phyloP scores from a whole-genome alignment of 169 alveolate genomes.

The Eimeria mitis region DNA sequence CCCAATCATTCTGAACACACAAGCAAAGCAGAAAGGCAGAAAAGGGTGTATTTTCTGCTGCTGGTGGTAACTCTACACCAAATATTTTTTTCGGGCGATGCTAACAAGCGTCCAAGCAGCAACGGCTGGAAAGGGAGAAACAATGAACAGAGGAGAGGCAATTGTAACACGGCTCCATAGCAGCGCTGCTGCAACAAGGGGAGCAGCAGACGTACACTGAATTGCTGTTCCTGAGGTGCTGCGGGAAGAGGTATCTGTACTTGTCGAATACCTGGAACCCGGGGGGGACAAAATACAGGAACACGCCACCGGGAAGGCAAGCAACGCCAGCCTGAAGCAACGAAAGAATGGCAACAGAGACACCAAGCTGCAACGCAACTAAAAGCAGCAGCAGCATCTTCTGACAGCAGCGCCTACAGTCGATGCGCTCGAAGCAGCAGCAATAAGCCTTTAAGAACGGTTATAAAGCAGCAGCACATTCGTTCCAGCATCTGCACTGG shows the following conservation, averaged over 20 bases:
- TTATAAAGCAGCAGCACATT: neutral
- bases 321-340: constrained; percentile 63
- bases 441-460: neutral
- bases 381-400: neutral
- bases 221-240: constrained; percentile 57
- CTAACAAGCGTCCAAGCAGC: neutral
- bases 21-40: neutral
- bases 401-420: neutral
- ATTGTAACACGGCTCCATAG: neutral
- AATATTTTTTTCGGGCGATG: neutral
- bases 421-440: neutral
- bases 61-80: neutral
- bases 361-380: neutral
- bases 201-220: constrained; percentile 18
- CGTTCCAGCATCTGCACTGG: neutral
- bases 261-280: constrained; percentile 70
- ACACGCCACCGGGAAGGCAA: constrained; percentile 45
- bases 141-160: neutral
- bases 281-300: constrained; percentile 43
- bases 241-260: constrained; percentile 61
- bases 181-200: neutral
- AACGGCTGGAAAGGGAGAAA: neutral
- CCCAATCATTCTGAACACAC: constrained; percentile 32
- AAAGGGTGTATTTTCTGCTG: neutral
- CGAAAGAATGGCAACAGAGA: neutral